Conservation (phyloP, 768 basidiomycete species). For the Asterophora parasitica region DNA sequence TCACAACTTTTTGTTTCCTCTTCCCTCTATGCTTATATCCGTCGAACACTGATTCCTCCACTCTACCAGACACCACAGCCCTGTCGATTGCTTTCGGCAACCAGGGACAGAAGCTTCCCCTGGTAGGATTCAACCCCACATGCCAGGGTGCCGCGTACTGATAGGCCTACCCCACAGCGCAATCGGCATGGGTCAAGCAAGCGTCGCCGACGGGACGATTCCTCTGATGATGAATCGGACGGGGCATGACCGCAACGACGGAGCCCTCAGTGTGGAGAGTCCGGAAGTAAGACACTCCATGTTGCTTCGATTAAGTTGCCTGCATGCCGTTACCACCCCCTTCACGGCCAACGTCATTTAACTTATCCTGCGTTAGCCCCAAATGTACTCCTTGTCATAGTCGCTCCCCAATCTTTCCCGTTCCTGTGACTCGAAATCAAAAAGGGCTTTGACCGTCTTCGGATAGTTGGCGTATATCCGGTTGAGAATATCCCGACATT, state of each 20-base stretch:
- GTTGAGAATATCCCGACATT: conserved; percentile 37
- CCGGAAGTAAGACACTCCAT: not conserved
- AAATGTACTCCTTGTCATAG: conserved; percentile 29
- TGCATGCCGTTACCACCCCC: conserved; percentile 1
- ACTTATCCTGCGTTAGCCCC: conserved; percentile 10
- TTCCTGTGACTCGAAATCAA: conserved; percentile 29
- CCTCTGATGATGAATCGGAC: conserved; percentile 69
- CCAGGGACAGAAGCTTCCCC: conserved; percentile 84
- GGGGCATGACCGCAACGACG: conserved; percentile 23
- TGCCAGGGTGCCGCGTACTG: conserved; percentile 16
- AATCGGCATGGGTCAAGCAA: conserved; percentile 76
- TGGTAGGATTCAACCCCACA: conserved; percentile 45
- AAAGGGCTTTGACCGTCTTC: conserved; percentile 29
- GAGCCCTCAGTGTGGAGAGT: not conserved
- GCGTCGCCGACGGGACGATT: conserved; percentile 56
- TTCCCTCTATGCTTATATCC: not conserved
- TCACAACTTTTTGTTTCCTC: conserved; percentile 9
- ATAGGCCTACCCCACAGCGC: conserved; percentile 42
- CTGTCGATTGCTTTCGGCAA: conserved; percentile 85
- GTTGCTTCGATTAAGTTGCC: conserved; percentile 8
- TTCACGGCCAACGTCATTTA: not conserved
- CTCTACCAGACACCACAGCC: conserved; percentile 69
- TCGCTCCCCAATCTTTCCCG: conserved; percentile 22
- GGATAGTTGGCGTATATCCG: conserved; percentile 51
- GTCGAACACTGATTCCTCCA: conserved; percentile 14